Conservation (phyloP, 257 asterid genomes). For the Nicotiana attenuata region DNA sequence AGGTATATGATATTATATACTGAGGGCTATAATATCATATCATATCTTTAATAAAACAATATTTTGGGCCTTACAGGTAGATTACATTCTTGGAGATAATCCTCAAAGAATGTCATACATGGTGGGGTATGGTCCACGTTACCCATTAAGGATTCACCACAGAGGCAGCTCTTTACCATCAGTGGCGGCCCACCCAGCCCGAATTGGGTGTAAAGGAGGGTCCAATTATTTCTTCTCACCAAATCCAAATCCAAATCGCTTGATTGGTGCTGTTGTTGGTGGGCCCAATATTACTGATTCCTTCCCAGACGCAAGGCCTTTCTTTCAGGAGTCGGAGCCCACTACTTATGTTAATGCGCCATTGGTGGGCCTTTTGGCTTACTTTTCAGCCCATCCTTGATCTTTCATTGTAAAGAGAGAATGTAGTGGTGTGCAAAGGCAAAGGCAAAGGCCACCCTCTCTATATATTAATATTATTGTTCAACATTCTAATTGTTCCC, state of each 20-base stretch:
- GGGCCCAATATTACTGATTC: slow-evolving; percentile 64
- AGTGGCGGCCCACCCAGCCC: slow-evolving; percentile 46
- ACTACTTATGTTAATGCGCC: slow-evolving; percentile 83
- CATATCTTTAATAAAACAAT: too few species aligned
- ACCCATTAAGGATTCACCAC: slow-evolving; percentile 75
- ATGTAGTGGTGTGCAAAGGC: slow-evolving; percentile 55
- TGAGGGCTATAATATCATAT: too few species aligned
- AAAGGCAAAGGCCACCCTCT: slow-evolving; percentile 53
- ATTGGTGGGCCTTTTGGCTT: slow-evolving; percentile 66
- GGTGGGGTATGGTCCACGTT: slow-evolving; percentile 77
- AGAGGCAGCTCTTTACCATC: slow-evolving; percentile 74
- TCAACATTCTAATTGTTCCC: background rate
- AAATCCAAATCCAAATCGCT: slow-evolving; percentile 58
- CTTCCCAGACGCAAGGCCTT: slow-evolving; percentile 72
- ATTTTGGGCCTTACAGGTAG: slow-evolving; percentile 44
- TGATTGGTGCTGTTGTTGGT: slow-evolving; percentile 78
- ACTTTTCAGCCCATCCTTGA: slow-evolving; percentile 63
- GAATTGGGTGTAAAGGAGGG: slow-evolving; percentile 60
- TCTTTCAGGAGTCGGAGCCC: slow-evolving; percentile 78
- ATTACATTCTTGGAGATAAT: slow-evolving; percentile 81
- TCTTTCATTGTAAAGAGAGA: slow-evolving; percentile 13
- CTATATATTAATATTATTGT: slow-evolving; percentile 1
- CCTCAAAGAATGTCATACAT: slow-evolving; percentile 78
- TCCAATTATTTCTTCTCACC: slow-evolving; percentile 51
- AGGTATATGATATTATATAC: too few species aligned